Conservation (phyloP, 2,329 filamentous ascomycete genomes). For the Pseudocercospora pini-densiflorae region DNA sequence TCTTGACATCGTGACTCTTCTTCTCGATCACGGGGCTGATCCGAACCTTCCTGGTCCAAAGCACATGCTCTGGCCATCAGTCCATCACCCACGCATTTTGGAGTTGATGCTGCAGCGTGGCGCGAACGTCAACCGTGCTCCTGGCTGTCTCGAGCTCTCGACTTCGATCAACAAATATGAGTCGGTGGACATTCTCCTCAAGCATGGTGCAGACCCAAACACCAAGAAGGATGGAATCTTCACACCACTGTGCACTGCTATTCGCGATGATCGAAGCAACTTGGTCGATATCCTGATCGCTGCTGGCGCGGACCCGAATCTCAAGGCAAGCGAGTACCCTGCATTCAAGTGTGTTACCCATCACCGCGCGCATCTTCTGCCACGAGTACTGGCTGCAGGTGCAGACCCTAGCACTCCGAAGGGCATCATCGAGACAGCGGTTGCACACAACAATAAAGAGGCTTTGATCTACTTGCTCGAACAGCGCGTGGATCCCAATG, state of each 20-base stretch:
- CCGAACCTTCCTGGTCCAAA: slow-evolving; percentile 63
- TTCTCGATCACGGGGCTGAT: slow-evolving; percentile 65
- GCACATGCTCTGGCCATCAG: slow-evolving; percentile 68
- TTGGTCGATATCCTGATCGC: slow-evolving; percentile 65
- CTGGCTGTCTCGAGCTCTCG: slow-evolving; percentile 70
- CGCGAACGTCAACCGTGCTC: slow-evolving; percentile 62
- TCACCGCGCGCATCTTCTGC: slow-evolving; percentile 64
- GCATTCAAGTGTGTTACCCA: slow-evolving; percentile 72
- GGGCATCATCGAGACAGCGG: slow-evolving; percentile 69
- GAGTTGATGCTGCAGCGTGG: slow-evolving; percentile 59
- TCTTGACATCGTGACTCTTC: slow-evolving; percentile 58
- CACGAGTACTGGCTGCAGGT: slow-evolving; percentile 63
- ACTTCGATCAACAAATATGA: slow-evolving; percentile 66
- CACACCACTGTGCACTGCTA: slow-evolving; percentile 70
- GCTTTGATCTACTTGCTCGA: slow-evolving; percentile 65
- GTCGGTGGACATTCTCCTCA: slow-evolving; percentile 64
- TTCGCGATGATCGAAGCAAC: slow-evolving; percentile 67
- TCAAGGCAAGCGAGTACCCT: slow-evolving; percentile 66
- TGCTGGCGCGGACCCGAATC: slow-evolving; percentile 57
- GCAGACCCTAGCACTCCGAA: slow-evolving; percentile 63
- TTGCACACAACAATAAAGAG: slow-evolving; percentile 64
- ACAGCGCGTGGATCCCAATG: slow-evolving; percentile 64
- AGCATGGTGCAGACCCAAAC: slow-evolving; percentile 65
- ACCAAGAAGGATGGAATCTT: slow-evolving; percentile 68
- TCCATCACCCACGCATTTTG: slow-evolving; percentile 62